phyloP scores from a whole-genome alignment of 2,329 filamentous ascomycete genomes.

The Zopfia rhizophila region DNA sequence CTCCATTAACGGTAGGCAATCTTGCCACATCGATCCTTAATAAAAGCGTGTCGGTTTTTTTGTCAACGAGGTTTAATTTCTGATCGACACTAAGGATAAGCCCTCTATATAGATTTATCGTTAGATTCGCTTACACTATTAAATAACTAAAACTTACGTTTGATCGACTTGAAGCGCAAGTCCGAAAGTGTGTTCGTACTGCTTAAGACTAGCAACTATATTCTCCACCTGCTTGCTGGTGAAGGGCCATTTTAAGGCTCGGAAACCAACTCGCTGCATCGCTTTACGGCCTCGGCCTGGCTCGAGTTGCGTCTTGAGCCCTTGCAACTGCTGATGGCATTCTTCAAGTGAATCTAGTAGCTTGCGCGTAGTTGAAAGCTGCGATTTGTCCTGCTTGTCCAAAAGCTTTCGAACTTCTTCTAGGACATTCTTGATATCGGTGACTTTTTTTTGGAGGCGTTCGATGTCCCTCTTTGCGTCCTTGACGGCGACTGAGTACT shows the following conservation, averaged over 20 bases:
- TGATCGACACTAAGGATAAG: not conserved
- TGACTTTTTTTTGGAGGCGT: slow-evolving; percentile 35
- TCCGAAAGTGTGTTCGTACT: slow-evolving; percentile 32
- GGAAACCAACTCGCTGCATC: slow-evolving; percentile 39
- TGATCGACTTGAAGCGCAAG: slow-evolving; percentile 42
- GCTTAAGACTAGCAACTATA: slow-evolving; percentile 32
- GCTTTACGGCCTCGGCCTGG: slow-evolving; percentile 18
- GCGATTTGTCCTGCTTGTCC: slow-evolving; percentile 26
- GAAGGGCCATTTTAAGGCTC: slow-evolving; percentile 51
- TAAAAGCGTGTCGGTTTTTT: no score
- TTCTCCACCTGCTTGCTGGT: slow-evolving; percentile 42
- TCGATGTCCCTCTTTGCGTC: slow-evolving; percentile 39
- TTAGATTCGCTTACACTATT: slow-evolving; percentile 3
- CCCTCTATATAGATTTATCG: not conserved
- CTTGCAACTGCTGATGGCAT: slow-evolving; percentile 1
- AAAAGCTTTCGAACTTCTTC: slow-evolving; percentile 30
- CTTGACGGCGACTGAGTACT: slow-evolving; percentile 46
- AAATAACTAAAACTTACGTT: slow-evolving; percentile 31
- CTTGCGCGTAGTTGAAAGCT: slow-evolving; percentile 30
- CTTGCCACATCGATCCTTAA: no score
- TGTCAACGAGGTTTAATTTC: no score
- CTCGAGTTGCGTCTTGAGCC: not conserved
- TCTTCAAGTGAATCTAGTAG: slow-evolving; percentile 28
- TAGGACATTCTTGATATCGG: slow-evolving; percentile 31
- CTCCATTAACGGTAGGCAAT: not conserved